Conservation (phyloP, 257 asterid genomes). For the Solanum piurae region DNA sequence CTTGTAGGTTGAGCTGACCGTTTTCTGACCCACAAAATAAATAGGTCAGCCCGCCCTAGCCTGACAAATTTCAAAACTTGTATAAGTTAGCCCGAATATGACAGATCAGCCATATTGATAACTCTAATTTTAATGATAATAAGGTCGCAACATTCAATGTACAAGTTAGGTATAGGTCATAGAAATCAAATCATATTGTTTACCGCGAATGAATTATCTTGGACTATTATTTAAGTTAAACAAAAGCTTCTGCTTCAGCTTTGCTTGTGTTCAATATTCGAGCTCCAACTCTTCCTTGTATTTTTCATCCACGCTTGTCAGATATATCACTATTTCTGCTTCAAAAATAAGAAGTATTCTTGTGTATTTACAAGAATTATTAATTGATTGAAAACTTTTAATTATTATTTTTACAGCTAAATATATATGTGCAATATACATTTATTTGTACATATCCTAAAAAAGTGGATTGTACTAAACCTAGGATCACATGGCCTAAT, state of each 20-base stretch:
- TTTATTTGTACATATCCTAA: neutral
- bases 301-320: neutral
- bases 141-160: neutral
- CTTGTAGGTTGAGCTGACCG: too few species aligned
- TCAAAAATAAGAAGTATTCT: neutral
- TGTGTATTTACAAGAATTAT: neutral
- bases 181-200: neutral
- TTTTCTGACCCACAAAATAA: too few species aligned
- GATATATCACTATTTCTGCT: neutral
- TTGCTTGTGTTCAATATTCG: neutral
- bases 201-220: neutral
- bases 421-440: neutral
- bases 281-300: neutral
- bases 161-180: neutral
- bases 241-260: neutral
- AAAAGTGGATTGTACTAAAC: neutral
- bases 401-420: too few species aligned
- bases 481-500: neutral
- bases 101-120: too few species aligned
- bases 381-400: neutral
- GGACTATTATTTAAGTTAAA: neutral
- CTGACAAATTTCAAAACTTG: too few species aligned
- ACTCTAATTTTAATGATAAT: neutral
- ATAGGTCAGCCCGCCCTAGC: fast-evolving
- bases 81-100: too few species aligned